Conservation (phyloP, 208 protist genomes). For the Trypanosoma scelopori region DNA sequence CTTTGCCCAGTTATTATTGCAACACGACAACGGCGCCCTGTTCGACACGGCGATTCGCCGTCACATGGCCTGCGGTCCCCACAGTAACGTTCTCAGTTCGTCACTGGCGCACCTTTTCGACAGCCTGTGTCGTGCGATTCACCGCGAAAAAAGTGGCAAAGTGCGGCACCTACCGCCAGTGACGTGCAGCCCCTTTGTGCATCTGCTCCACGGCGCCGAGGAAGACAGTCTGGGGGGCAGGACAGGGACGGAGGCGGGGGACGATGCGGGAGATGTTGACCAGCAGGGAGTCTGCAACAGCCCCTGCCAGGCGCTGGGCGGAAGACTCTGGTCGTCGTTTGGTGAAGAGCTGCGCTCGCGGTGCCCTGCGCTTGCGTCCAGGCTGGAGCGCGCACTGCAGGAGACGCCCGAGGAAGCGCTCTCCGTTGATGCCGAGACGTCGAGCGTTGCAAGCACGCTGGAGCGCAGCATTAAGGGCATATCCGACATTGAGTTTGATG, state of each 20-base stretch:
- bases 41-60: constrained; percentile 42
- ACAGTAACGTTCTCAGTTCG: constrained; percentile 55
- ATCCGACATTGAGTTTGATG: constrained; percentile 34
- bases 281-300: constrained; percentile 18
- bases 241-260: background rate
- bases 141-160: constrained; percentile 42
- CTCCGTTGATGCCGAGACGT: constrained; percentile 55
- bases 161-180: background rate
- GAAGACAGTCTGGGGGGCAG: constrained; percentile 9
- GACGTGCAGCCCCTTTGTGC: constrained; percentile 18
- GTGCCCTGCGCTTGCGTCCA: constrained; percentile 34
- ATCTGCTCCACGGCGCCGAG: constrained; percentile 12
- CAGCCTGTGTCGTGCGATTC: constrained; percentile 43
- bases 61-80: constrained; percentile 39
- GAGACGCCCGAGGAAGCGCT: constrained; percentile 74
- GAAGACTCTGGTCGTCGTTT: constrained; percentile 30
- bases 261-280: constrained; percentile 15
- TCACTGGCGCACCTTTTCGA: constrained; percentile 52
- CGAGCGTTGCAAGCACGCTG: constrained; percentile 66
- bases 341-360: constrained; percentile 28
- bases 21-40: constrained; percentile 8
- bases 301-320: constrained; percentile 31
- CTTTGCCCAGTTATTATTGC: constrained; percentile 8
- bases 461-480: constrained; percentile 37
- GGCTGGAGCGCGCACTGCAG: constrained; percentile 38